Evolutionary conservation across 352 stramenopile genomes (phyloP), one percentile per base, ranked within the genome.

Genomic region (Thraustochytrium sp.): DNA sequence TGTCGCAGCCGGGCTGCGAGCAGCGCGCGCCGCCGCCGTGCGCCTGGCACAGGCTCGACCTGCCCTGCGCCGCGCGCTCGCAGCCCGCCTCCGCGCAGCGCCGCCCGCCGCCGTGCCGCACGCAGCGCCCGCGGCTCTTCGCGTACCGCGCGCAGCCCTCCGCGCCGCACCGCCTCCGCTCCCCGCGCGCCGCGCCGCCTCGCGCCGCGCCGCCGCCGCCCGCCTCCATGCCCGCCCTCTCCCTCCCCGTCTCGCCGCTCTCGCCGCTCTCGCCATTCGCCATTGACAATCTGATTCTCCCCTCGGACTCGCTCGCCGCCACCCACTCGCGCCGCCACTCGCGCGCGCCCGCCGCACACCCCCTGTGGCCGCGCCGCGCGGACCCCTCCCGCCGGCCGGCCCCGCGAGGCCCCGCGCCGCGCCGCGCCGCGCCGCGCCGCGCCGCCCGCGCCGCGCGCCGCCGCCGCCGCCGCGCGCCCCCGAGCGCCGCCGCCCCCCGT

Each of bases 11-110:
- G 37, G 42, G 42, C 29, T 56, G 23, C 42, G 2, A 9, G 63
- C 75, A 84, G 16, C 75, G 75, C 38, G 11, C 11, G 16, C 75
- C 75, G 46, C 75, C 75, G 23, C 75, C 75, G 48, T 84, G 75
- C 2, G 34, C 38, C n/a, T 90, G 90, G 56, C 92, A 95, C 84
- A 91, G 93, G 85, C 91, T 89, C 0, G 75, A 95, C 53, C 90
- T 90, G 16, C 90, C 91, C 86, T 94, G 91, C 75, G 91, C 93
- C 49, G 90, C 90, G 86, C 94, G 93, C 85, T 90, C 88, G 77
- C 92, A 96, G 48, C 90, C 90, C 51, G 93, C 88, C 64, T 90
- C 90, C 84, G 91, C 90, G 83, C 92, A 96, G 54, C 92, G 76
- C 54, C 91, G 87, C 3, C 92, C 92, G 42, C 92, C 92, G 40